phyloP scores from a whole-genome alignment of 441 rosid species.

The Erysimum cheiri region DNA sequence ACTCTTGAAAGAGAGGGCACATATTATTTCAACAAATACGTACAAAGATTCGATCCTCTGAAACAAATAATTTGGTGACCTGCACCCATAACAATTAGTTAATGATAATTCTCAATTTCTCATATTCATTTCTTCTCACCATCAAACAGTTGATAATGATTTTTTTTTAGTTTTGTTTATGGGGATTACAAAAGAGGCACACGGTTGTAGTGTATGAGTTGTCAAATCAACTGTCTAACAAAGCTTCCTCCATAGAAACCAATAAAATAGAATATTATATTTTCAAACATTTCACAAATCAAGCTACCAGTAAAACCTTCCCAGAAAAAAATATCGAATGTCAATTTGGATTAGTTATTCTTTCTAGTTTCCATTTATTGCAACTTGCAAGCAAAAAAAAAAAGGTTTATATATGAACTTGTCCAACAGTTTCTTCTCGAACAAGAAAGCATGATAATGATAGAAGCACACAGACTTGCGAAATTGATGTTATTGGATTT shows the following conservation, averaged over 20 bases:
- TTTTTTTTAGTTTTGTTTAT: too few relatives aligned
- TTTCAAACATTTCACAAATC: not conserved
- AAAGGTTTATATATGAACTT: not conserved
- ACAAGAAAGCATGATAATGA: constrained; percentile 17
- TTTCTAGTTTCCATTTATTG: not conserved
- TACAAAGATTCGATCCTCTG: not conserved
- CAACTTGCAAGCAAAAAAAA: not conserved
- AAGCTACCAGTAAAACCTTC: not conserved
- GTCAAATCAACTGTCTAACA: not conserved
- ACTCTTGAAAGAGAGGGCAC: too few relatives aligned
- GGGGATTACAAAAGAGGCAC: not conserved
- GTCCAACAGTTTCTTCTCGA: constrained; percentile 3
- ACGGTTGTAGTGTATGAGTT: not conserved
- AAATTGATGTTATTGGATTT: not conserved
- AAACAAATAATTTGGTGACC: not conserved
- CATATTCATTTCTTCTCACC: not conserved
- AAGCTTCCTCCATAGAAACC: not conserved
- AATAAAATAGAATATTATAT: not conserved
- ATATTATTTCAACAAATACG: too few relatives aligned
- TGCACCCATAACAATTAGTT: not conserved
- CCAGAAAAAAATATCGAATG: not conserved
- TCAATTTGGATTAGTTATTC: not conserved
- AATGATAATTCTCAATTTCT: too few relatives aligned
- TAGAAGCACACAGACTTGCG: not conserved
- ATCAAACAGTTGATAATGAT: not conserved